Base-by-base conservation (phyloP, 2,329 filamentous ascomycete genomes). In the Nemania sp. region DNA sequence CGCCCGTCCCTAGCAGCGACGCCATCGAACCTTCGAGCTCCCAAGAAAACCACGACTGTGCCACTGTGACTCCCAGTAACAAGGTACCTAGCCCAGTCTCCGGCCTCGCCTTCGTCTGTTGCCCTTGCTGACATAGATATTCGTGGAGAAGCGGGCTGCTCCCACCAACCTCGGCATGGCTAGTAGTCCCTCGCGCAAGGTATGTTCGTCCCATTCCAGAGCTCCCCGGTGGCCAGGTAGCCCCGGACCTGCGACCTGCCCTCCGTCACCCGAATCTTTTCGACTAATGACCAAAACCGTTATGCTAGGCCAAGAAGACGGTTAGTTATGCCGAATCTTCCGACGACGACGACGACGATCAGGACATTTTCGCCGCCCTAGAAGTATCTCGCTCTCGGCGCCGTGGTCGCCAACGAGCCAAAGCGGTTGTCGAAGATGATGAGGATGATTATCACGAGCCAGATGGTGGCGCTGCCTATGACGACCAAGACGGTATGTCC, bases 301-400 rank as follows among this genome's bases (percentile, higher is more conserved):
- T 54, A 24, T 61, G 20, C 6, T 49, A 88, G 87, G 79, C 77
- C 3, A 88, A 84, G 73, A 89, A 87, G 76, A 78, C 79, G 0
- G 86, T 96, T 72, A 96, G 87, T 78, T 98, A 98, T 78, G 90
- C 92, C 71, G 94, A 98, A 76, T 94, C 93, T 1, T 93, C 93
- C 52, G 92, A 93, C 53, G 91, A 93, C 60, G 91, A 93, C 60
- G 91, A 93, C 13, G 91, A 93, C 15, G 91, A 93, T 57, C 91
- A 94, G 24, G 89, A 90, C 52, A 88, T 92, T 0, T 91, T 94
- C 76, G 78, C 80, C 1, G 80, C 82, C 53, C 77, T 81, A 73
- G 81, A 78, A 66, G 74, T 80, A 15, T 79, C 79, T 55, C 80
- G 77, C 64, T 74, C 77, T 41, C 82, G 80, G 63, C 81, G 80